Evolutionary conservation across 2,329 filamentous ascomycete species (phyloP).

Genomic region (Myriosclerotinia curreyana): DNA sequence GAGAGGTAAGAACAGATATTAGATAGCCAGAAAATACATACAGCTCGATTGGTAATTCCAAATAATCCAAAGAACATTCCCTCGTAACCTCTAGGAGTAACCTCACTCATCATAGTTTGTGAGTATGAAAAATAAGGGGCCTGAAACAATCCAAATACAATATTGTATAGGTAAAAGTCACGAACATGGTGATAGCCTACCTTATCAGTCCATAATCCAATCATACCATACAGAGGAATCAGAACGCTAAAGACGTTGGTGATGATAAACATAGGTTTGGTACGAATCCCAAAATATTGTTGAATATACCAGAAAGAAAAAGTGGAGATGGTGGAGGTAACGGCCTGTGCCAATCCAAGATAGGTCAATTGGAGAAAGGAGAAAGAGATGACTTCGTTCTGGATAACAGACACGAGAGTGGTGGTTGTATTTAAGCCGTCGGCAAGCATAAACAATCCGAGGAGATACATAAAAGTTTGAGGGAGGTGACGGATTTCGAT

Average conservation of each 20-base stretch:
- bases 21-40: conserved; percentile 30
- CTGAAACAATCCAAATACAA: conserved; percentile 44
- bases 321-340: conserved; percentile 42
- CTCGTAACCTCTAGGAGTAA: conserved; percentile 44
- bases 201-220: conserved; percentile 42
- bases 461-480: conserved; percentile 44
- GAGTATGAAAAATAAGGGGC: conserved; percentile 45
- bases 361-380: conserved; percentile 45
- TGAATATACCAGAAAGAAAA: conserved; percentile 46
- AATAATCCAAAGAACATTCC: conserved; percentile 47
- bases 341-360: conserved; percentile 43
- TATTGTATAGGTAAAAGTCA: conserved; percentile 46
- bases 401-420: conserved; percentile 42
- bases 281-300: conserved; percentile 42
- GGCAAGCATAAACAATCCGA: conserved; percentile 45
- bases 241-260: conserved; percentile 44
- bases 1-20: neutral
- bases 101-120: conserved; percentile 46
- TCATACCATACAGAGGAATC: conserved; percentile 45
- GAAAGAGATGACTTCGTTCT: conserved; percentile 43
- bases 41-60: conserved; percentile 45
- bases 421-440: conserved; percentile 45
- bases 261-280: conserved; percentile 44
- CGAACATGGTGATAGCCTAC: conserved; percentile 43
- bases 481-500: conserved; percentile 42